Percentiles rank a stretch among this genome's conserved stretches.
These are phyloP conservation scores for Alternaria brassicae DNA, from an alignment of 2,329 filamentous ascomycete genomes.

Conservation along the genomic window DNA sequence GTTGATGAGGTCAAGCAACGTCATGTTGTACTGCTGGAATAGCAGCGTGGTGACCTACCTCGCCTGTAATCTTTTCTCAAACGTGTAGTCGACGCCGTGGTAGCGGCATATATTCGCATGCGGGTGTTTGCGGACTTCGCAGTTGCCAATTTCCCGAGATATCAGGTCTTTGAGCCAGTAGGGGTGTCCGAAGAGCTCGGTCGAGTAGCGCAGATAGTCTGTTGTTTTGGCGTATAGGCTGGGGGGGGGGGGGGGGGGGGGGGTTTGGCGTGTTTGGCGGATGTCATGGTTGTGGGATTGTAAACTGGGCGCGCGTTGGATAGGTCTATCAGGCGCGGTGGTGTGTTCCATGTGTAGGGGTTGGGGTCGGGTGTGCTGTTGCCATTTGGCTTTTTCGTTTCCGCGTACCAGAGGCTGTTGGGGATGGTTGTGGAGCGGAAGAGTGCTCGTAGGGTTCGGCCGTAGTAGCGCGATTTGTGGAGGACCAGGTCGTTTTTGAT, in stretches of 20 bases:
- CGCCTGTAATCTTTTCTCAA: background rate
- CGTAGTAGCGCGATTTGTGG: background rate
- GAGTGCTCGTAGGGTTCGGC: background rate
- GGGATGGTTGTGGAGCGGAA: background rate
- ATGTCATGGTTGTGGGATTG: background rate
- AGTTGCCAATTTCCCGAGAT: background rate
- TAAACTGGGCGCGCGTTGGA: background rate
- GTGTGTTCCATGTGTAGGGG: background rate
- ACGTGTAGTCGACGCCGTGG: background rate
- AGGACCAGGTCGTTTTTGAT: background rate
- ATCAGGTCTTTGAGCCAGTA: background rate
- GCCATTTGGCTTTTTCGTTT: background rate
- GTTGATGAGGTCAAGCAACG: background rate
- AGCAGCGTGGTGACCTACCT: background rate
- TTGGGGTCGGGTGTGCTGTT: background rate
- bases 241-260: no score
- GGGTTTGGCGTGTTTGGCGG: background rate
- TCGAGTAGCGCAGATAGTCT: background rate
- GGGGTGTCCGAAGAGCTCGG: background rate
- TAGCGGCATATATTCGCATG: constrained; percentile 1
- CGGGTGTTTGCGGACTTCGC: background rate
- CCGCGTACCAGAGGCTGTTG: background rate
- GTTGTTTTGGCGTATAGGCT: background rate
- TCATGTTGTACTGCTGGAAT: background rate
- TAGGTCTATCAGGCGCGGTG: background rate